Evolutionary conservation across 2,329 filamentous ascomycete genomes (phyloP).

Genomic region (Exophiala viscosa): DNA sequence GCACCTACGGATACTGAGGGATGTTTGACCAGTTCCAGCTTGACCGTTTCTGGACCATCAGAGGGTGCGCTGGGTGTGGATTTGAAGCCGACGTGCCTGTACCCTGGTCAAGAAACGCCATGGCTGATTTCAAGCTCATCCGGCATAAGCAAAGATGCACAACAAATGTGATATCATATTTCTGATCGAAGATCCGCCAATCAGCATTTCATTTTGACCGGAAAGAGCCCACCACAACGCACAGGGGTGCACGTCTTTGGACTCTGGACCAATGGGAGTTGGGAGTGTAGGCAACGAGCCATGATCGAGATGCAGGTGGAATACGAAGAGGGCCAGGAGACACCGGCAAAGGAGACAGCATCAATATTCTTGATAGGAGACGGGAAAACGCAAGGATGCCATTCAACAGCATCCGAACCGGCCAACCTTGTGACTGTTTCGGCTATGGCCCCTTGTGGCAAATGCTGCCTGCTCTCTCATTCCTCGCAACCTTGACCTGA

Average conservation of each 20-base stretch:
- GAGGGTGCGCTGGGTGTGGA: no score
- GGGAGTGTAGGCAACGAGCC: neutral
- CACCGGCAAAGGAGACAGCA: neutral
- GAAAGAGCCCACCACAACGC: neutral
- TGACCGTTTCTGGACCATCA: no score
- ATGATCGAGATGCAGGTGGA: neutral
- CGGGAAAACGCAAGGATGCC: neutral
- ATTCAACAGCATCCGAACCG: neutral
- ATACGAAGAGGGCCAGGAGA: neutral
- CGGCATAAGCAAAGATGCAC: neutral
- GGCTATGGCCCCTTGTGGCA: neutral
- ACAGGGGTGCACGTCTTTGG: neutral
- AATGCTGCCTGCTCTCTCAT: neutral
- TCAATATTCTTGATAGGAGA: no score
- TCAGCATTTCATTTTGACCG: neutral
- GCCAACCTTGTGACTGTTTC: neutral
- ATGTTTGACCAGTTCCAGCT: no score
- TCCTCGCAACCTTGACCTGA: neutral
- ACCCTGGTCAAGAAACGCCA: neutral
- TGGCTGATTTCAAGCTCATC: neutral
- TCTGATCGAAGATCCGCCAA: constrained; percentile 7
- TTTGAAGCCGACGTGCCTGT: neutral
- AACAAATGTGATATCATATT: constrained; percentile 11
- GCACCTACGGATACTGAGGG: no score
- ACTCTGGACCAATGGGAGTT: neutral